Conservation (phyloP, 1,284 basidiomycete species). For the Spongiforma sp. region DNA sequence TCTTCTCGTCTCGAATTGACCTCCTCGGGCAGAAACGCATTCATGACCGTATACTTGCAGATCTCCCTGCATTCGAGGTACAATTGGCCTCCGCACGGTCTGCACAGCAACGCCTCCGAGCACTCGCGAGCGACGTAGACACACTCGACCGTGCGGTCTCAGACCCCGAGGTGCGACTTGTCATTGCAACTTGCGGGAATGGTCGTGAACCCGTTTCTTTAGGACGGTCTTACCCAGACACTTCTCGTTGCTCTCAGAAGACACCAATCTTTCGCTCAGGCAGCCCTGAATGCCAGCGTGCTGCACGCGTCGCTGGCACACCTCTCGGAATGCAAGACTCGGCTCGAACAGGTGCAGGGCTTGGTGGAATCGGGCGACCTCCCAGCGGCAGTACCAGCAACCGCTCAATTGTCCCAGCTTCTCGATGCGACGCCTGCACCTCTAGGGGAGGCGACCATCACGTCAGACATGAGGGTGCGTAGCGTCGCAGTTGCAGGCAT, state of each 20-base stretch:
- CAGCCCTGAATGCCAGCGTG: conserved; percentile 57
- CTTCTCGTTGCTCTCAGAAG: conserved; percentile 54
- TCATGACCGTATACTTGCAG: conserved; percentile 67
- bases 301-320: conserved; percentile 56
- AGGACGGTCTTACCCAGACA: conserved; percentile 71
- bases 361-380: conserved; percentile 62
- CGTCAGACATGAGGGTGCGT: conserved; percentile 63
- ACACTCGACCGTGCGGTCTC: conserved; percentile 54
- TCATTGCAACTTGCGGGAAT: conserved; percentile 1
- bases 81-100: conserved; percentile 67
- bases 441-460: conserved; percentile 54
- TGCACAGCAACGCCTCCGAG: conserved; percentile 61
- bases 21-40: conserved; percentile 55
- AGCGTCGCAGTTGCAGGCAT: background rate
- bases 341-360: conserved; percentile 47
- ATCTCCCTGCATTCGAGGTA: conserved; percentile 65
- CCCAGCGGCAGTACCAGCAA: conserved; percentile 58
- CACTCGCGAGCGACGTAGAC: conserved; percentile 59
- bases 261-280: conserved; percentile 67
- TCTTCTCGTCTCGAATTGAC: conserved; percentile 7
- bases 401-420: conserved; percentile 46
- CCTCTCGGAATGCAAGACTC: conserved; percentile 54
- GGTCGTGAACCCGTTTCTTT: conserved; percentile 17
- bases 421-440: conserved; percentile 57
- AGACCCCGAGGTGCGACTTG: conserved; percentile 55